Conservation (phyloP, 1,284 basidiomycete genomes). For the Cryptococcus sp. region DNA sequence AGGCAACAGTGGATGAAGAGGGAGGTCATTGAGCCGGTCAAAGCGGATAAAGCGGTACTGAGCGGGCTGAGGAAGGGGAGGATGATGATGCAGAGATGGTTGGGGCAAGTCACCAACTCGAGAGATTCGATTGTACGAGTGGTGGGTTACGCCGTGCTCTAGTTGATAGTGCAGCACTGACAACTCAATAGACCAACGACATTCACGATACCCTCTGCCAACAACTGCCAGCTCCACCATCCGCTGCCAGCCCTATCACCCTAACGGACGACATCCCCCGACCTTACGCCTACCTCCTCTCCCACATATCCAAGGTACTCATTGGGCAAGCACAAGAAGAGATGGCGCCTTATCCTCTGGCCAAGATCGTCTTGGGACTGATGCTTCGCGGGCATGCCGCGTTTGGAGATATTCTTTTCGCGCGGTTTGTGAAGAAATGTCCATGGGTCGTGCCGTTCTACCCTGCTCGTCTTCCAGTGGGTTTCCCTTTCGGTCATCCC, state of each 20-base stretch:
- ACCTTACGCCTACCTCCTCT: constrained; percentile 71
- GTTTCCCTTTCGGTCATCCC: constrained; percentile 17
- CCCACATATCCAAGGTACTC: constrained; percentile 81
- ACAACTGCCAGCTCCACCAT: constrained; percentile 41
- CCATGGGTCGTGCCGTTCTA: constrained; percentile 56
- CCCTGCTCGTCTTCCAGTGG: constrained; percentile 42
- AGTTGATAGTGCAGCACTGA: background rate
- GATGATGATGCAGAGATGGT: constrained; percentile 80
- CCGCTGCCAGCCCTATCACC: constrained; percentile 52
- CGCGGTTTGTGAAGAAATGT: constrained; percentile 75
- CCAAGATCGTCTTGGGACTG: constrained; percentile 68
- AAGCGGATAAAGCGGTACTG: constrained; percentile 57
- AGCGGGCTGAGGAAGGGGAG: constrained; percentile 59
- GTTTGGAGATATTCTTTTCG: constrained; percentile 75
- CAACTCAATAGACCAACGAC: constrained; percentile 57
- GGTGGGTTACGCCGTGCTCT: constrained; percentile 22
- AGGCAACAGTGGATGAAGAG: constrained; percentile 68
- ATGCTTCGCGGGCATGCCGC: constrained; percentile 57
- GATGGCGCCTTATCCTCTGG: constrained; percentile 82
- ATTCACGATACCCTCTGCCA: constrained; percentile 58
- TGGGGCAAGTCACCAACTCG: constrained; percentile 86
- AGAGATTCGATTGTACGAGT: constrained; percentile 64
- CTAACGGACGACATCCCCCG: constrained; percentile 17
- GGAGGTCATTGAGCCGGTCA: constrained; percentile 69
- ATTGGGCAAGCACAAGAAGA: constrained; percentile 93